Evolutionary conservation across 2,329 filamentous ascomycete genomes (phyloP), one percentile per base, ranked within the genome.

Genomic region (Ambrosiella beaveri): DNA sequence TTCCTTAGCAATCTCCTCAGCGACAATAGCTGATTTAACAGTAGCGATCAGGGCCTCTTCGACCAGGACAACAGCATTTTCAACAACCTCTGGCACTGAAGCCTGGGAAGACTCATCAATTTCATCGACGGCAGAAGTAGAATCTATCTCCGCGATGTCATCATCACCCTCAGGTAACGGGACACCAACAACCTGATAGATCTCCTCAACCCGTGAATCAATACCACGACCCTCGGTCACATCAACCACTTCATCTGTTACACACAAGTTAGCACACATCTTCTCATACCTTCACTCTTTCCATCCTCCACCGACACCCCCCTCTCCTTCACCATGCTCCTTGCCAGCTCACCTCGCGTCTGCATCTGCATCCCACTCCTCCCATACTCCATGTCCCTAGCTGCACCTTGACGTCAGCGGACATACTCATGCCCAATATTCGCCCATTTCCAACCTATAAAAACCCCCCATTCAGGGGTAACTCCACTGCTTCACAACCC

Each of bases 371-470:
- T 7, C 38, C 35, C 53, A 35, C 13, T 7, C n/a, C 19, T 35
- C 15, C 11, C 38, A n/a, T 27, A 15, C 19, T 15, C 38, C 53
- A 9, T 44, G 38, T 15, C n/a, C 38, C 53, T n/a, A 19, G 15
- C 57, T 58, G 44, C 37, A 40, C 12, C 13, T 49, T 58, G 51
- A 58, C 51, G 57, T 58, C 51, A 58, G 41, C n/a, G 52, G 50
- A 41, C 50, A 54, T 54, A 7, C 11, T 44, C 4, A 17, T 17
- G 9, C 9, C 35, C 37, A 45, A 58, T 1, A 53, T 19, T 15
- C 36, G 2, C 12, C 19, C 51, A 37, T 12, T 36, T 54, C n/a
- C 19, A 39, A 13, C 51, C 35, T 11, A 27, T 38, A 54, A 3
- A 52, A 27, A 38, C 51, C 36, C 44, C 17, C 44, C n/a, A 15